Conservation (phyloP, 2,329 filamentous ascomycete species). For the Epichloe glyceriae region DNA sequence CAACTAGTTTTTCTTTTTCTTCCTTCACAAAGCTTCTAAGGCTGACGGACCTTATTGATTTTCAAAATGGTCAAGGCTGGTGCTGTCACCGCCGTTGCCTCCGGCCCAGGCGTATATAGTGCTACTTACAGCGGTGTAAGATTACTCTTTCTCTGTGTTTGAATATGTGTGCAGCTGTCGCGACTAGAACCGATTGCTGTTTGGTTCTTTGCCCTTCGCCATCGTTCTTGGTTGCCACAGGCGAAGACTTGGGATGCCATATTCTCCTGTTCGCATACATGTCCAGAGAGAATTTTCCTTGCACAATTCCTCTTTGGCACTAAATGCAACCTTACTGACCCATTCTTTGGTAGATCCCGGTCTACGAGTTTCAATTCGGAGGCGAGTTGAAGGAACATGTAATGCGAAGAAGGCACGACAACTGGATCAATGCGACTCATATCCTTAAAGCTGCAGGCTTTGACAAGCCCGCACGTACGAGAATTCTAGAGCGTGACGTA, state of each 20-base stretch:
- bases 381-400: conserved; percentile 72
- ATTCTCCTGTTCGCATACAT: not conserved
- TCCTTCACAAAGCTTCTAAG: not conserved
- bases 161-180: not conserved
- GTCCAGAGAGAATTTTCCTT: not conserved
- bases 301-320: not conserved
- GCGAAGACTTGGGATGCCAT: not conserved
- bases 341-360: conserved; percentile 57
- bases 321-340: not conserved
- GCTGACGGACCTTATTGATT: conserved; percentile 7
- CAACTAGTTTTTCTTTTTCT: not conserved
- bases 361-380: conserved; percentile 85
- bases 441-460: conserved; percentile 95
- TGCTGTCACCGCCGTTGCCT: conserved; percentile 15
- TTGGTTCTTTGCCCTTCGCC: not conserved
- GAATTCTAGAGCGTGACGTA: conserved; percentile 91
- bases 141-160: not conserved
- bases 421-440: conserved; percentile 99
- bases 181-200: not conserved
- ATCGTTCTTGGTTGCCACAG: not conserved
- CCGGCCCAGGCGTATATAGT: conserved; percentile 45
- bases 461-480: conserved; percentile 88
- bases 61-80: conserved; percentile 35
- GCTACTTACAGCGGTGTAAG: conserved; percentile 58
- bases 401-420: conserved; percentile 83